A percentile compares a stretch with the other conserved stretches of the same genome.
Conservation (phyloP, 2,329 filamentous ascomycete genomes). For the Ilyonectria robusta region DNA sequence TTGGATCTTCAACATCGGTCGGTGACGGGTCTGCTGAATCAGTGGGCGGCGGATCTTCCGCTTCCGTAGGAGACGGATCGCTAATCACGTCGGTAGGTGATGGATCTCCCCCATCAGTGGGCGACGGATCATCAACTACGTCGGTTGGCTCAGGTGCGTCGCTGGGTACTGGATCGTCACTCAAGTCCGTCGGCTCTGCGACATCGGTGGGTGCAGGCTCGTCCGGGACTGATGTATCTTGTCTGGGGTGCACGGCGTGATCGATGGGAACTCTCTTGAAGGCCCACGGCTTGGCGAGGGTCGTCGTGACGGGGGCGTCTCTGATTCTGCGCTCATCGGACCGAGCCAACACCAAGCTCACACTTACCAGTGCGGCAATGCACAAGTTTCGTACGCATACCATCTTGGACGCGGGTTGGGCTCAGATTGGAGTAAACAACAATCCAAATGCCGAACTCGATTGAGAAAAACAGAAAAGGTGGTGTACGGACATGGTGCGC, state of each 20-base stretch:
- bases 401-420: background rate
- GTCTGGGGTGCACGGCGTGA: background rate
- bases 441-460: background rate
- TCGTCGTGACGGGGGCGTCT: background rate
- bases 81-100: background rate
- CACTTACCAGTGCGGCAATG: background rate
- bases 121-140: background rate
- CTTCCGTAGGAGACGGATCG: background rate
- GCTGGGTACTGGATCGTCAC: background rate
- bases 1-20: slow-evolving; percentile 11
- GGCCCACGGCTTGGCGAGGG: background rate
- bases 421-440: background rate
- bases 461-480: background rate
- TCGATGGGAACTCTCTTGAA: background rate
- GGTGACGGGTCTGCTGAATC: slow-evolving; percentile 1
- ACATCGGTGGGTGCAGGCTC: background rate
- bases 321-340: background rate
- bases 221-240: background rate
- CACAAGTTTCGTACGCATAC: background rate
- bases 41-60: background rate
- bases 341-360: background rate
- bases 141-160: background rate
- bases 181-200: background rate
- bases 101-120: background rate
- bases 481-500: background rate